A percentile compares a stretch with the other conserved stretches of the same genome.
These are phyloP conservation scores for Cercophora scortea DNA, from an alignment of 495 filamentous ascomycete genomes.

Conservation along the genomic window DNA sequence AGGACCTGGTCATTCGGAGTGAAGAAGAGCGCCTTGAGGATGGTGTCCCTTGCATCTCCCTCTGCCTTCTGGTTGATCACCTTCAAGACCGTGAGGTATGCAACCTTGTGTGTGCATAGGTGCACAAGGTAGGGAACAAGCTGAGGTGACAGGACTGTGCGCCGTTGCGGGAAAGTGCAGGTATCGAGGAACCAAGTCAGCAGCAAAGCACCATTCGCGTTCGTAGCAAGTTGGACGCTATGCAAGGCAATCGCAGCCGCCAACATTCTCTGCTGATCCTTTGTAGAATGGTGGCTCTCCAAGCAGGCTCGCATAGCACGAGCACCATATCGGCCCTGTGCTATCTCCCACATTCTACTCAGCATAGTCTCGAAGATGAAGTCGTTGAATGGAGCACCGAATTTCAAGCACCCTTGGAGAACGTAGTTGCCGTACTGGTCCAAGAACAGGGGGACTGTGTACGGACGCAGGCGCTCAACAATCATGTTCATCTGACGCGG, in stretches of 20 bases:
- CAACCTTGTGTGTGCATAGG: constrained; percentile 97
- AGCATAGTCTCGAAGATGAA: constrained; percentile 99
- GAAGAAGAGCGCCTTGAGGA: constrained; percentile 92
- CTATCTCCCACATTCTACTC: constrained; percentile 86
- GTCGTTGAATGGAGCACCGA: constrained; percentile 79
- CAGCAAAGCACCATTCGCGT: constrained; percentile 88
- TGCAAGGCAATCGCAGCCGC: constrained; percentile 92
- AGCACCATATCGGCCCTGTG: constrained; percentile 89
- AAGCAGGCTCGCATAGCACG: constrained; percentile 94
- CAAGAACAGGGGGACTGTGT: constrained; percentile 83
- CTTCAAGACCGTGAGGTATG: constrained; percentile 93
- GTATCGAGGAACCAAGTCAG: constrained; percentile 98
- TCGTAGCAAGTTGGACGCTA: constrained; percentile 93
- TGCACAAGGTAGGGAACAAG: constrained; percentile 95
- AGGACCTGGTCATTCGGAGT: constrained; percentile 78
- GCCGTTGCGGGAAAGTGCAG: constrained; percentile 87
- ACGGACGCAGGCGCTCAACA: constrained; percentile 72
- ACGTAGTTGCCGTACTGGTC: constrained; percentile 99
- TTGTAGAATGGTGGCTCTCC: constrained; percentile 90
- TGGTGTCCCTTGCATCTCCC: constrained; percentile 83
- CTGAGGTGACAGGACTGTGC: constrained; percentile 85
- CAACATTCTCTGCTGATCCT: constrained; percentile 91
- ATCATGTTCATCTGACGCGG: constrained; percentile 78
- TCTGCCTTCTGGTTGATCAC: constrained; percentile 98
- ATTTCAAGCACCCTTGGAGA: constrained; percentile 89